A percentile compares a stretch with the other conserved stretches of the same genome.
These are phyloP conservation scores for Sporothrix phasma DNA, from an alignment of 2,329 filamentous ascomycete species.

Conservation along the genomic window DNA sequence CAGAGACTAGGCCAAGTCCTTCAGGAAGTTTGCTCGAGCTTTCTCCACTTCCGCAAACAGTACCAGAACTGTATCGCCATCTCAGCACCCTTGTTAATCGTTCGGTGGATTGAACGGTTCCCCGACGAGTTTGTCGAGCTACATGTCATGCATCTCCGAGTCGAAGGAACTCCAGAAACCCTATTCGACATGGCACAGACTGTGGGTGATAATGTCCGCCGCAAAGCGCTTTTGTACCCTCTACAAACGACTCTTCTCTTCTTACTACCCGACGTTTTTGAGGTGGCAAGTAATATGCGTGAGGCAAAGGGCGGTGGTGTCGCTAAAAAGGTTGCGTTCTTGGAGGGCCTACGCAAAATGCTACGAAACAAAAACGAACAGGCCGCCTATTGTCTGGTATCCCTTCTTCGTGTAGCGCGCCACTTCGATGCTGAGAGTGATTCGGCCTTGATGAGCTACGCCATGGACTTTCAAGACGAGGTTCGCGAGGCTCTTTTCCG, in stretches of 20 bases:
- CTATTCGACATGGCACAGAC: constrained; percentile 60
- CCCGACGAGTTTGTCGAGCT: constrained; percentile 55
- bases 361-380: constrained; percentile 56
- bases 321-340: constrained; percentile 55
- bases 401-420: constrained; percentile 50
- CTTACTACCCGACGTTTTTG: constrained; percentile 58
- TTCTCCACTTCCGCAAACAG: constrained; percentile 53
- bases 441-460: constrained; percentile 51
- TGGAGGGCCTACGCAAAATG: constrained; percentile 53
- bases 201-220: constrained; percentile 46
- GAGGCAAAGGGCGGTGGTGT: constrained; percentile 53
- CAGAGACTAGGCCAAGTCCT: constrained; percentile 51
- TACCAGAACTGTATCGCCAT: constrained; percentile 56
- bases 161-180: constrained; percentile 57
- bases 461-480: constrained; percentile 60
- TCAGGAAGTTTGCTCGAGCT: constrained; percentile 57
- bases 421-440: constrained; percentile 56
- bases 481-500: constrained; percentile 56
- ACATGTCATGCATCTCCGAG: constrained; percentile 48
- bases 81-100: constrained; percentile 52
- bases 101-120: constrained; percentile 55
- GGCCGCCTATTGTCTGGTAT: constrained; percentile 56
- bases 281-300: constrained; percentile 57
- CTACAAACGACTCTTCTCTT: constrained; percentile 54
- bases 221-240: constrained; percentile 48